These are phyloP conservation scores for Hemisphaericaspora subhashii DNA, from an alignment of 1,139 yeast genomes.

Conservation along the genomic window DNA sequence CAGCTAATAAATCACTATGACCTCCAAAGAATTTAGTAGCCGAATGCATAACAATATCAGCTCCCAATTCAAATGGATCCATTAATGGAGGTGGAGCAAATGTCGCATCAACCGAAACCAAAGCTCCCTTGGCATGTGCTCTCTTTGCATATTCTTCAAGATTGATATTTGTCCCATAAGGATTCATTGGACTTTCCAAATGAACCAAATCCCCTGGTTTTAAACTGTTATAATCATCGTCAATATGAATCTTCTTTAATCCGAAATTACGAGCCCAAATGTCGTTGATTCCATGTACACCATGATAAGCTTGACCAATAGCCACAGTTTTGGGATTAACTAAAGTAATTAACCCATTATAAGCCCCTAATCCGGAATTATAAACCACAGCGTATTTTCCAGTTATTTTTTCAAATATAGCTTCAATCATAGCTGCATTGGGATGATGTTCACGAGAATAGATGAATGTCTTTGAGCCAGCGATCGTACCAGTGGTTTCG, in stretches of 20 bases:
- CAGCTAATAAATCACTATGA: constrained; percentile 88
- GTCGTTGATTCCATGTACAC: constrained; percentile 69
- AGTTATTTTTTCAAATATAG: constrained; percentile 57
- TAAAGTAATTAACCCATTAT: constrained; percentile 70
- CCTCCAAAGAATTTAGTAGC: constrained; percentile 94
- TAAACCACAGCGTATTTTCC: constrained; percentile 61
- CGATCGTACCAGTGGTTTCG: constrained; percentile 32
- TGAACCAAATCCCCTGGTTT: constrained; percentile 75
- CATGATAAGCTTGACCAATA: constrained; percentile 83
- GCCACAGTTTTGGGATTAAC: constrained; percentile 74
- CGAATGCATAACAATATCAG: constrained; percentile 82
- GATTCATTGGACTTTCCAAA: constrained; percentile 87
- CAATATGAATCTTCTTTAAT: constrained; percentile 49
- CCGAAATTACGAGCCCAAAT: constrained; percentile 63
- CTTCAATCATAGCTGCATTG: constrained; percentile 66
- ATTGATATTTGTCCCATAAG: constrained; percentile 71
- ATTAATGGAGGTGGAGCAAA: constrained; percentile 93
- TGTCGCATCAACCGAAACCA: constrained; percentile 76
- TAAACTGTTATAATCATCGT: constrained; percentile 49
- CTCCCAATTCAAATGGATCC: constrained; percentile 77
- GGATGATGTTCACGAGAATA: constrained; percentile 81
- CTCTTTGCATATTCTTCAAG: constrained; percentile 59
- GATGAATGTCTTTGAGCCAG: constrained; percentile 6
- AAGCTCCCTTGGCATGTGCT: constrained; percentile 73
- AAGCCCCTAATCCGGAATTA: constrained; percentile 79